Base-by-base conservation (phyloP, 805 yeast genomes). In the Jamesozyma hellenica region DNA sequence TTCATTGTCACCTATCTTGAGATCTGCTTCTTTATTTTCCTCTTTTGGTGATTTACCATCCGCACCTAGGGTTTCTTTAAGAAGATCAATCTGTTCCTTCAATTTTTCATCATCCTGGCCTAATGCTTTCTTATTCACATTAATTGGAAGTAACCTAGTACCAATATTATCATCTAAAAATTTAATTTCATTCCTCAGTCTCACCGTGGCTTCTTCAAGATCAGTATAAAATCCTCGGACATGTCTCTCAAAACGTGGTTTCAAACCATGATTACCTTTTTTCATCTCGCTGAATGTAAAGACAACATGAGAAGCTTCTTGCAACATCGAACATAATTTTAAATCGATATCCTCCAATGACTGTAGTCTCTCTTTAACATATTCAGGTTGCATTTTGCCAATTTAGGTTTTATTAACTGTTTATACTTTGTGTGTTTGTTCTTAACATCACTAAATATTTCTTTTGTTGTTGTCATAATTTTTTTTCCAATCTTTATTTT, bases 41-140 rank as follows among this genome's bases (percentile, higher is more conserved):
- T n/a, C n/a, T n/a, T n/a, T n/a, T n/a, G n/a, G n/a, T n/a, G n/a
- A n/a, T n/a, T n/a, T n/a, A n/a, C n/a, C n/a, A n/a, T n/a, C n/a
- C n/a, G 8, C 23, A 21, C 8, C 21, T 19, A 51, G 28, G 2
- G 42, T 31, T 4, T 44, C 43, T 34, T 40, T 42, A 26, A 57
- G 42, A 8, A 49, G 34, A 7, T 34, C 35, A 16, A 52, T 38
- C 34, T 58, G 63, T 32, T 56, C 62, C 16, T 40, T 35, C 41
- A 59, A 34, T 39, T 58, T 58, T 32, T 54, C 61, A 29, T 56
- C 55, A 40, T 58, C 63, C 39, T 58, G 63, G 7, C 60, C 62
- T 1, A 49, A 37, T 13, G 61, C 60, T 35, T 53, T 54, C 47
- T 59, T 59, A 38, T 50, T 55, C 11, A 55, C 56, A 30, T 46